Base-by-base conservation (phyloP, 768 basidiomycete genomes). In the Trametes maxima region DNA sequence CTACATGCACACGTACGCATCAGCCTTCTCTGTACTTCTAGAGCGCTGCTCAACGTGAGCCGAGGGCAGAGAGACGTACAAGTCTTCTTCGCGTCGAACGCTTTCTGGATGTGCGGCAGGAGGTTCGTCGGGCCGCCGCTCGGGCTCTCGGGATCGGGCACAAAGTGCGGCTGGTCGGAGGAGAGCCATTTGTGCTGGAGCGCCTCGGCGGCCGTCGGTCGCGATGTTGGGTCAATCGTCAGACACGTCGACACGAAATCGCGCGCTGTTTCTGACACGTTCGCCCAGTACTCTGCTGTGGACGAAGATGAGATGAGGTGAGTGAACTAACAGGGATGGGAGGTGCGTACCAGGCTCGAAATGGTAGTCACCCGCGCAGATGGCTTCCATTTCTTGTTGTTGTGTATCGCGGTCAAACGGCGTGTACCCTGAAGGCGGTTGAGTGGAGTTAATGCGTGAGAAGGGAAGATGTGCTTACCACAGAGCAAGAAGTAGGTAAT, bases 401-500 rank as follows among this genome's bases (percentile, higher is more conserved):
- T 90, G 90, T 2, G 83, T 86, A 60, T 98, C 95, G 24, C 94
- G 87, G 73, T 98, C 95, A 72, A 99, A 99, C 0, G 97, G 97
- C 5, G 97, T 99, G 78, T 98, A 95, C 2, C 92, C 90, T 69
- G 78, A 76, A 28, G 24, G 35, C n/a, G 39, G 49, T 45, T 50
- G 25, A 60, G 42, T 17, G 5, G 17, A 16, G 12, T 37, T 33
- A 22, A 24, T 37, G n/a, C 10, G 2, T 25, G 36, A 35, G 42
- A 24, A 12, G 17, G 2, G 53, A 17, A 22, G 24, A 22, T 35
- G 16, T 14, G 46, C 28, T 59, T 63, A 71, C 85, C 87, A 53
- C 87, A 88, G 25, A 98, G 87, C 3, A 98, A 79, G 87, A 97
- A 97, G 77, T 98, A 98, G 13, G 96, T 92, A 74, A 99, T 95